Base-by-base conservation (phyloP, 805 yeast genomes). In the Teunomyces pallodes region DNA sequence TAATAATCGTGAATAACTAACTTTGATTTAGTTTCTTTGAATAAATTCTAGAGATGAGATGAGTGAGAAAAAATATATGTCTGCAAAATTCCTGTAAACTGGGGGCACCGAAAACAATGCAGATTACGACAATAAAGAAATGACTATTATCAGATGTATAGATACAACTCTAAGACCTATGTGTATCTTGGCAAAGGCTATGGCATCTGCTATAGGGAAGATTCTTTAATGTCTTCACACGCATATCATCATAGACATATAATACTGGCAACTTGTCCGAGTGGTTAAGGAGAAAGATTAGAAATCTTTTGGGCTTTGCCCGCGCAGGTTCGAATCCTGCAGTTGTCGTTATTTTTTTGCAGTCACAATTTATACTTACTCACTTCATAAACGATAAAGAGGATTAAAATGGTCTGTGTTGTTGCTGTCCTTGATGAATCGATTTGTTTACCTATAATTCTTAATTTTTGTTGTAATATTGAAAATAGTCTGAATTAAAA, bases 301-400 rank as follows among this genome's bases (percentile, higher is more conserved):
- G 79, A 75, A 75, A 76, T 75, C 80, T 76, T 75, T 76, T 76
- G 80, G 80, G 80, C 77, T 76, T 68, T 73, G 79, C 80, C 80
- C 80, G 80, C 80, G 78, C 80, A 75, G 80, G 81, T 75, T 76
- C 81, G 79, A 76, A 65, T 76, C 81, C 80, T 76, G 81, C 79
- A 74, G 80, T 72, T 74, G 79, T 76, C 79, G 79, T 43, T 50
- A 59, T 61, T 61, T 65, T 69, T 70, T 66, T 57, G 40, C 5
- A 14, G 10, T 14, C 6, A 16, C 6, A 14, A 35, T 8, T 17
- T n/a, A 10, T 16, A 20, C 9, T 36, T 36, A 9, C 24, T 9
- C 4, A 8, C 16, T 6, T 33, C 4, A 9, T 14, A 33, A 17
- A 33, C 33, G 13, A 31, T 16, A 9, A 31, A n/a, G 14, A 4